Conservation (phyloP, 108 stramenopile species). For the Mayamaea pseudoterrestris region DNA sequence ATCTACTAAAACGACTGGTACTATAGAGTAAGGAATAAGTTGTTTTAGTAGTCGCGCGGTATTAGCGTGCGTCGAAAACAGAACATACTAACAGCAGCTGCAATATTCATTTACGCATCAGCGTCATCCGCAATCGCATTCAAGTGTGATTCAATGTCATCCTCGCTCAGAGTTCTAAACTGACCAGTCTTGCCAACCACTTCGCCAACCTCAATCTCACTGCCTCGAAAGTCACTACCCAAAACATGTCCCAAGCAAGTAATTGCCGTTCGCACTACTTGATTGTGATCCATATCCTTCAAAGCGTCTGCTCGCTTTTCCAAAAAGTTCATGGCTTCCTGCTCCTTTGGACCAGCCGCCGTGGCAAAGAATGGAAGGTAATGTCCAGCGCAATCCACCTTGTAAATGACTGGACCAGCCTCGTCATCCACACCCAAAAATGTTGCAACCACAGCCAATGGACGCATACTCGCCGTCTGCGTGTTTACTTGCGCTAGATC, state of each 20-base stretch:
- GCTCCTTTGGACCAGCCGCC: slow-evolving; percentile 89
- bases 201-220: slow-evolving; percentile 90
- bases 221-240: slow-evolving; percentile 91
- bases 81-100: no score
- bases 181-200: slow-evolving; percentile 66
- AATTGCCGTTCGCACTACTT: slow-evolving; percentile 80
- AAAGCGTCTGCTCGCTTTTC: slow-evolving; percentile 90
- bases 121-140: slow-evolving; percentile 97
- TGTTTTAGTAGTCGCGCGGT: no score
- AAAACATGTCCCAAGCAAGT: slow-evolving; percentile 89
- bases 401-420: slow-evolving; percentile 88
- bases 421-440: slow-evolving; percentile 96
- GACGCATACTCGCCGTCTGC: slow-evolving; percentile 88
- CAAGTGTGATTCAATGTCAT: slow-evolving; percentile 91
- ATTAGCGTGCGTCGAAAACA: no score
- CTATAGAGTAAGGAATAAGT: no score
- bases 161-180: slow-evolving; percentile 78
- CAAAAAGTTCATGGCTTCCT: slow-evolving; percentile 97
- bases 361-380: slow-evolving; percentile 91
- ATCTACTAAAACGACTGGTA: no score
- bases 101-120: slow-evolving; percentile 59
- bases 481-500: slow-evolving; percentile 98
- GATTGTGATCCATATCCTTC: slow-evolving; percentile 32
- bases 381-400: slow-evolving; percentile 99
- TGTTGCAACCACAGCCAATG: slow-evolving; percentile 80